Evolutionary conservation across 108 stramenopile species (phyloP), one percentile per base, ranked within the genome.

Genomic region (Cyclotella cryptica): DNA sequence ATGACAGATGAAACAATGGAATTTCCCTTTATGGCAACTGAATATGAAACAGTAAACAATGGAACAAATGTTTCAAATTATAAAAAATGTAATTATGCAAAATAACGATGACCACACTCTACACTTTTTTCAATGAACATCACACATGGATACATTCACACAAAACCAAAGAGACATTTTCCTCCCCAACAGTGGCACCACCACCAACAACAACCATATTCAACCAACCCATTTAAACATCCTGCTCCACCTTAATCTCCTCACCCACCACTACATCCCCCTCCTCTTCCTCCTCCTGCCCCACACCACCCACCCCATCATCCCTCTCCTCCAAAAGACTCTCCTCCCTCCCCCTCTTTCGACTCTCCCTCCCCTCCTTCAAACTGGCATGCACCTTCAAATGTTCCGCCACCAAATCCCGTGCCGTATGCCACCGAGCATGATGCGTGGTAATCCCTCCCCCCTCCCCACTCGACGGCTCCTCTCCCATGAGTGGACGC

Each of bases 311-410:
- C 53, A 54, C 11, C 18, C 44, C 44, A 9, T n/a, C 11, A 54
- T 26, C 24, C 19, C 24, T 21, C 22, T 19, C 49, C 8, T 51
- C 49, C 49, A 51, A 51, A 2, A 35, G 35, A 35, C 69, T 70
- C 57, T 58, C 49, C 49, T 51, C 49, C 22, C 51, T 30, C 29
- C 45, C 44, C 47, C 58, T 61, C 72, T 72, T 79, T 27, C 70
- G 66, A 28, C 49, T 55, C 49, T 69, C 79, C 53, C 79, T 69
- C 24, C 71, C 71, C 44, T 63, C 41, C 72, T 59, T 73, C 79
- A 80, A 73, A 14, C 28, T 41, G 1, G 30, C 41, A 60, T 74
- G 72, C 58, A 66, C 72, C 49, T 42, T 73, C 10, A 30, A 18
- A 60, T 80, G 79, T 19, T 69, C 66, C 18, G 40, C 57, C 9